These are phyloP conservation scores for Dicorynia guianensis DNA, from an alignment of 306 rosid genomes.

Conservation along the genomic window DNA sequence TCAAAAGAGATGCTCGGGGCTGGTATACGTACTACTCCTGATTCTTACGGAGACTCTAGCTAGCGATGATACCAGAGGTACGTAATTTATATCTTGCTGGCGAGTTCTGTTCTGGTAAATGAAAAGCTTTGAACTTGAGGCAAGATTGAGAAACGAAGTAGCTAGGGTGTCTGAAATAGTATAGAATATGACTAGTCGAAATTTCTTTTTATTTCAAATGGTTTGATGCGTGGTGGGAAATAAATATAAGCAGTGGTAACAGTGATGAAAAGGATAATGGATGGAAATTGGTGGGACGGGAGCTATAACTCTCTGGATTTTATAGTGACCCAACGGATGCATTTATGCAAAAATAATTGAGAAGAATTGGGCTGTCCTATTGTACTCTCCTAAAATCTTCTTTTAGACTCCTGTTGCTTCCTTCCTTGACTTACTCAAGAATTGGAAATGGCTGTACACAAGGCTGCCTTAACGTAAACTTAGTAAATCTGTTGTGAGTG, in stretches of 20 bases:
- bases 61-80: no score
- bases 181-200: conserved; percentile 27
- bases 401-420: background rate
- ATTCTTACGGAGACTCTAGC: no score
- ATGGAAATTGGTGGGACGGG: conserved; percentile 9
- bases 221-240: conserved; percentile 21
- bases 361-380: conserved; percentile 38
- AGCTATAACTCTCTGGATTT: conserved; percentile 23
- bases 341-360: conserved; percentile 19
- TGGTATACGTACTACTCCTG: no score
- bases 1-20: background rate
- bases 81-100: no score
- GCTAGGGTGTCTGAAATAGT: conserved; percentile 21
- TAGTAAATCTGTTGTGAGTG: no score
- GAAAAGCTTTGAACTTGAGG: conserved; percentile 28
- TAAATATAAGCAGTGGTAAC: background rate
- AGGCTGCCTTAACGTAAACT: no score
- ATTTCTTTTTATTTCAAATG: conserved; percentile 19
- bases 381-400: conserved; percentile 46
- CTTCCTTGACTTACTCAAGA: background rate
- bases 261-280: conserved; percentile 11
- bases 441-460: background rate
- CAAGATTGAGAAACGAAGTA: background rate
- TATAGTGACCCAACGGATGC: conserved; percentile 25
- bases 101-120: no score